A percentile compares a stretch with the other conserved stretches of the same genome.
Conservation (phyloP, 495 filamentous ascomycete genomes). For the Lepraria neglecta region DNA sequence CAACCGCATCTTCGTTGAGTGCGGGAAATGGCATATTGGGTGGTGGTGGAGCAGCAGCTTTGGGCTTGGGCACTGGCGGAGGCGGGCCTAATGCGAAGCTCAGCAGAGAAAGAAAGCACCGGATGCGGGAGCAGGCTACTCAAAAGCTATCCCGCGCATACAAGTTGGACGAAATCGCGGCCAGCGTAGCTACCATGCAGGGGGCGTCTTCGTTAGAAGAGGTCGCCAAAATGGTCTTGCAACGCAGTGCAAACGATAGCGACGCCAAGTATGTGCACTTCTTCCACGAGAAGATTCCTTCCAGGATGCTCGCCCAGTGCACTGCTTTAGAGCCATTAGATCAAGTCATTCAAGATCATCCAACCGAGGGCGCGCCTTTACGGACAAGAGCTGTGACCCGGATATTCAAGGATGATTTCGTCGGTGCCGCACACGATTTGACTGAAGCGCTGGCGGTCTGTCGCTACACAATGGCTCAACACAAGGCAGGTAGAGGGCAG, state of each 20-base stretch:
- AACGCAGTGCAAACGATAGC: constrained; percentile 52
- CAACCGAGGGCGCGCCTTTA: constrained; percentile 57
- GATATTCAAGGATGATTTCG: constrained; percentile 67
- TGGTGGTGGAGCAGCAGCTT: constrained; percentile 47
- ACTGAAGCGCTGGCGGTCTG: constrained; percentile 56
- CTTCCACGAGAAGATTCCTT: constrained; percentile 83
- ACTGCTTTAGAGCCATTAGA: constrained; percentile 59
- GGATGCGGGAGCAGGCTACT: constrained; percentile 69
- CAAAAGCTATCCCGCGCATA: constrained; percentile 71
- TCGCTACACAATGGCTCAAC: constrained; percentile 43
- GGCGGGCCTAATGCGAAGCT: constrained; percentile 57
- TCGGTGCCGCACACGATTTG: constrained; percentile 60
- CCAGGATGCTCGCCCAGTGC: constrained; percentile 64
- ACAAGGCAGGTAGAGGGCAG: constrained; percentile 42
- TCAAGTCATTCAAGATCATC: constrained; percentile 56
- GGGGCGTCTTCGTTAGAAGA: constrained; percentile 70
- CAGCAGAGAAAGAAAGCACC: constrained; percentile 63
- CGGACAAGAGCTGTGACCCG: constrained; percentile 66
- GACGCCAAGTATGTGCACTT: constrained; percentile 81
- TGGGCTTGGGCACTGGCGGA: constrained; percentile 56
- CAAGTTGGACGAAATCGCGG: constrained; percentile 71
- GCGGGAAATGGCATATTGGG: constrained; percentile 49
- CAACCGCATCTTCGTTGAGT: constrained; percentile 51
- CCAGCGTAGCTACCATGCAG: constrained; percentile 78
- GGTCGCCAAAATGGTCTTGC: constrained; percentile 65